Evolutionary conservation across 495 filamentous ascomycete genomes (phyloP).

Genomic region (Xylaria longipes): DNA sequence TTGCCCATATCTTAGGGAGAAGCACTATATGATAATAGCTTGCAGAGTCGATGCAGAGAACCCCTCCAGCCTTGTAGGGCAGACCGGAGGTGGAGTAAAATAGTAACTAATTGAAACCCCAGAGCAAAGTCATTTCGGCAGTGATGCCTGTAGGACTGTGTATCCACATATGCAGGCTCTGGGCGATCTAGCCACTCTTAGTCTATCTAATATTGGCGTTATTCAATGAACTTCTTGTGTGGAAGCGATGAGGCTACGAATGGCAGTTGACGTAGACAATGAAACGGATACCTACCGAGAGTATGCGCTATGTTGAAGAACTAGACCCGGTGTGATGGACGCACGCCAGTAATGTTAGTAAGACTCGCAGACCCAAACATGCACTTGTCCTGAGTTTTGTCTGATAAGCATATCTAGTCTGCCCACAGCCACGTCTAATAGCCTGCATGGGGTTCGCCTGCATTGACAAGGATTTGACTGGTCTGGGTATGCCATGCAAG

Average conservation of each 20-base stretch:
- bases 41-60: not conserved
- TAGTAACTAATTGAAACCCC: not conserved
- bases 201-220: not conserved
- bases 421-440: conserved; percentile 14
- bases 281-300: not conserved
- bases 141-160: not conserved
- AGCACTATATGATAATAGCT: not conserved
- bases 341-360: not conserved
- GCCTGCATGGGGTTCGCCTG: conserved; percentile 6
- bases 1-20: not conserved
- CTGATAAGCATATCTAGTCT: not conserved
- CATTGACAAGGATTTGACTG: not conserved
- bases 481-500: not conserved
- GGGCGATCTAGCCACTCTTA: not conserved
- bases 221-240: not conserved
- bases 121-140: not conserved
- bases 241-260: conserved; percentile 19
- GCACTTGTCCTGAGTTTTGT: not conserved
- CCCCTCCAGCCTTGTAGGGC: conserved; percentile 16
- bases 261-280: not conserved
- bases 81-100: not conserved
- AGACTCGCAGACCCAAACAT: not conserved
- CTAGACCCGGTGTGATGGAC: not conserved
- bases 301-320: not conserved
- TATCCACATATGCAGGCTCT: conserved; percentile 16